Evolutionary conservation across 129 eudicot genomes (phyloP).

Genomic region (Gnaphalium uliginosum): DNA sequence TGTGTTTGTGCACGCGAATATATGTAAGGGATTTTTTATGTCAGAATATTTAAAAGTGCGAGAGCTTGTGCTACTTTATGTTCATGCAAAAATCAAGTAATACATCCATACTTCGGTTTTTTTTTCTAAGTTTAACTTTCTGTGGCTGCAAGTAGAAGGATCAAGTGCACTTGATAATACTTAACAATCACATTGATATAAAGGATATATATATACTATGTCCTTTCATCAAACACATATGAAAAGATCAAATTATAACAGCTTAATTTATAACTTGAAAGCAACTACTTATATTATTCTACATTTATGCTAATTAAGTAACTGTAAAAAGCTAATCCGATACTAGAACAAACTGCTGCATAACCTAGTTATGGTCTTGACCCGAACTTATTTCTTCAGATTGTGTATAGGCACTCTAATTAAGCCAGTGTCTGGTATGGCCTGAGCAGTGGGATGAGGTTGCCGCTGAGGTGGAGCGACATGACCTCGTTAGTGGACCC

Average conservation of each 20-base stretch:
- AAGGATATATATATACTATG: conserved; percentile 31
- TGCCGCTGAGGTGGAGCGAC: conserved; percentile 90
- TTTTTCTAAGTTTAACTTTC: too few relatives aligned
- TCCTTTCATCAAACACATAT: conserved; percentile 30
- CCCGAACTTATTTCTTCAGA: conserved; percentile 46
- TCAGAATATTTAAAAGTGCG: background rate
- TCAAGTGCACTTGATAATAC: conserved; percentile 23
- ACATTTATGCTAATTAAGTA: conserved; percentile 23
- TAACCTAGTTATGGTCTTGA: conserved; percentile 25
- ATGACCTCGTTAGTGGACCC: conserved; percentile 94
- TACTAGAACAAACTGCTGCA: conserved; percentile 8
- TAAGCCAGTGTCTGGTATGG: conserved; percentile 48
- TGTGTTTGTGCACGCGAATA: background rate
- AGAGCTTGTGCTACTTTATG: background rate
- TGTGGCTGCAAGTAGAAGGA: conserved; percentile 1
- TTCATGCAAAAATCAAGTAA: background rate
- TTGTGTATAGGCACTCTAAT: background rate
- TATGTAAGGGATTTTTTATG: background rate
- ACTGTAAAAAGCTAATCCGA: conserved; percentile 24
- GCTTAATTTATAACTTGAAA: conserved; percentile 31
- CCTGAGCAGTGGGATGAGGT: conserved; percentile 59
- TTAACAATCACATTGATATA: conserved; percentile 24
- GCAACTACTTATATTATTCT: conserved; percentile 27
- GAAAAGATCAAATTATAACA: conserved; percentile 25
- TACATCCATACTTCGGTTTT: background rate